phyloP scores from a whole-genome alignment of 768 basidiomycete species.

The Trametopsis cervina region DNA sequence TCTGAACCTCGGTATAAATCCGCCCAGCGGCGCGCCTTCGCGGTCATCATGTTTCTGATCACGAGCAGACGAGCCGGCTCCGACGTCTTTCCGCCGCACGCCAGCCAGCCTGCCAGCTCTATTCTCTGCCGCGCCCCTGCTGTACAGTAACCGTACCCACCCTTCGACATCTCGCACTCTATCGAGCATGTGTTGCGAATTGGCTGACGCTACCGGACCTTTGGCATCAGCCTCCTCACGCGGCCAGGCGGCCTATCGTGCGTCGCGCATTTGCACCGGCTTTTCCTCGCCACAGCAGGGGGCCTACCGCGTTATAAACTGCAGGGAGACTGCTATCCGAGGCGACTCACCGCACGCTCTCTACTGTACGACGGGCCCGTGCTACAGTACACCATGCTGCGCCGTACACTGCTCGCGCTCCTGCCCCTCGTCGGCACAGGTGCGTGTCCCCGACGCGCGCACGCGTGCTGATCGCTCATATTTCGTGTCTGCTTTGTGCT shows the following conservation, averaged over 20 bases:
- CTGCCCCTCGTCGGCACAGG: constrained; percentile 36
- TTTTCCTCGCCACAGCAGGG: constrained; percentile 11
- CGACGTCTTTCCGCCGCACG: constrained; percentile 20
- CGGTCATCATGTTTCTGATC: constrained; percentile 11
- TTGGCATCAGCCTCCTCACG: constrained; percentile 7
- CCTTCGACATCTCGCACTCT: too few relatives aligned
- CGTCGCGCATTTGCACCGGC: constrained; percentile 7
- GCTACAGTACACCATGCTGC: constrained; percentile 14
- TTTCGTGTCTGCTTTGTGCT: background rate
- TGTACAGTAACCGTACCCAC: too few relatives aligned
- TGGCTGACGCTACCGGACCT: background rate
- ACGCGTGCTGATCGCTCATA: too few relatives aligned
- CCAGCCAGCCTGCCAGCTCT: background rate
- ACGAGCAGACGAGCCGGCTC: constrained; percentile 16
- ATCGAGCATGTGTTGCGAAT: constrained; percentile 7
- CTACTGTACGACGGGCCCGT: too few relatives aligned
- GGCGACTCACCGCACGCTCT: background rate
- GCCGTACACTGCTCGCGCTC: constrained; percentile 24
- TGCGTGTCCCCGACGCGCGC: too few relatives aligned
- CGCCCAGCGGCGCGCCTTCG: background rate
- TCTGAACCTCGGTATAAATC: constrained; percentile 9
- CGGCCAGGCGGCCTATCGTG: constrained; percentile 7
- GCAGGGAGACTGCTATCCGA: background rate
- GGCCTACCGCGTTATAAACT: constrained; percentile 1
- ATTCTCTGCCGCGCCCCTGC: background rate